Evolutionary conservation across 2,329 filamentous ascomycete genomes (phyloP), one percentile per base, ranked within the genome.

Genomic region (Sporothrix inflata): DNA sequence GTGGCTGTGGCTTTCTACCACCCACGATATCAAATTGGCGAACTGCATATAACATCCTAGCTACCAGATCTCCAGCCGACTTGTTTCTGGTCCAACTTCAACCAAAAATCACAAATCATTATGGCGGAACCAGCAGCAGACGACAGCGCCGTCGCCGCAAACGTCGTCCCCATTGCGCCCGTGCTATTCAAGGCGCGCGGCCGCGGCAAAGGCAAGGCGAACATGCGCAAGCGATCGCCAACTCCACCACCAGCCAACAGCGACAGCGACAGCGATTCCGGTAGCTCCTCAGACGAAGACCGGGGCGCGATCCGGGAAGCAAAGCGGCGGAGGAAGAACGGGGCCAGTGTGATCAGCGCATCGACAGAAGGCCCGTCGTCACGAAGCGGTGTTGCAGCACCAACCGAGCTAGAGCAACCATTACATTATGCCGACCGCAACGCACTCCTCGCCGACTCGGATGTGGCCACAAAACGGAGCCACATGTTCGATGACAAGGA

Each of bases 401-500:
- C 78, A 49, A 81, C 83, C 8, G 84, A 87, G 38, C 80, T 85
- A 30, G 72, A 74, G 8, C 63, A 66, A 51, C 72, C 71, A 2
- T n/a, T 63, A 27, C 61, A 70, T 81, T 81, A 85, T 69, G 88
- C 90, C 72, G 87, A 93, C 80, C 85, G 90, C 75, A 86, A 84
- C 72, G 81, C 89, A 30, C 85, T 86, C 75, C 89, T 94, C 76
- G 85, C 89, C 76, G 86, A 85, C 75, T 88, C 88, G 77, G 95
- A 95, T 80, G 94, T 98, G 79, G 95, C 96, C 24, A 98, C 95
- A 1, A 97, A 97, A 93, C 63, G 83, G 91, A 2, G 89, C 92
- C 68, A 92, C 79, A 92, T 97, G 63, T 53, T 47, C 4, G 73
- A 75, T 38, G 72, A 69, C 7, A 71, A 70, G 14, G 45, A 57